Base-by-base conservation (phyloP, 116 monocot genomes). In the Dioscorea cayenensis region DNA sequence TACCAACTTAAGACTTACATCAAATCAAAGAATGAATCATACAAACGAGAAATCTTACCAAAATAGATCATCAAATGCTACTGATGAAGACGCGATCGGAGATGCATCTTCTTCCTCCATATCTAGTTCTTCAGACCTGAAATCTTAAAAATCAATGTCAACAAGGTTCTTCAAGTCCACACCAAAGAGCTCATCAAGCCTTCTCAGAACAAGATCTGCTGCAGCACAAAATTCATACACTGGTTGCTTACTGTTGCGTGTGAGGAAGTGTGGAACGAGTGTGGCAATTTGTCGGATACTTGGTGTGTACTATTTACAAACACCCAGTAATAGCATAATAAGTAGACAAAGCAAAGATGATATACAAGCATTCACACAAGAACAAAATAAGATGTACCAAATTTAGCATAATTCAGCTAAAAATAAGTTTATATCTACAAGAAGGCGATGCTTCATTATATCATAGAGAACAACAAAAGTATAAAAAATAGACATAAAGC, bases 131-230 rank as follows among this genome's bases (percentile, higher is more conserved):
- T 32, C 79, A 4, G 73, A 71, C 16, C 75, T 76, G 12, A 92
- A 89, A 50, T 92, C 96, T 5, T 79, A 77, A 9, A 86, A 90
- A 8, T 90, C 90, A 22, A 92, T 70, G 7, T 78, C 93, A 19
- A 78, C 79, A 43, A 97, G 82, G 67, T 93, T 89, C 93, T 97
- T 97, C 78, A 92, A 74, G 77, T 97, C 97, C 38, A 97, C 72
- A 63, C 90, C 62, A 7, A 88, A 86, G 0, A 97, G 79, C 79
- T 97, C 93, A 37, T 87, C 84, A 1, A 97, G 86, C 20, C 63
- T 62, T 22, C 85, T 82, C 49, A 92, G 88, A 27, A 97, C 90
- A 63, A 90, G 76, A 38, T 97, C 90, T 0, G 97, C n/a, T 93
- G 2, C n/a, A n/a, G 97, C 93, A 16, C 84, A 25, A 19, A 92